A percentile compares a stretch with the other conserved stretches of the same genome.
Conservation (phyloP, 2,329 filamentous ascomycete species). For the Leptographium lundbergii region DNA sequence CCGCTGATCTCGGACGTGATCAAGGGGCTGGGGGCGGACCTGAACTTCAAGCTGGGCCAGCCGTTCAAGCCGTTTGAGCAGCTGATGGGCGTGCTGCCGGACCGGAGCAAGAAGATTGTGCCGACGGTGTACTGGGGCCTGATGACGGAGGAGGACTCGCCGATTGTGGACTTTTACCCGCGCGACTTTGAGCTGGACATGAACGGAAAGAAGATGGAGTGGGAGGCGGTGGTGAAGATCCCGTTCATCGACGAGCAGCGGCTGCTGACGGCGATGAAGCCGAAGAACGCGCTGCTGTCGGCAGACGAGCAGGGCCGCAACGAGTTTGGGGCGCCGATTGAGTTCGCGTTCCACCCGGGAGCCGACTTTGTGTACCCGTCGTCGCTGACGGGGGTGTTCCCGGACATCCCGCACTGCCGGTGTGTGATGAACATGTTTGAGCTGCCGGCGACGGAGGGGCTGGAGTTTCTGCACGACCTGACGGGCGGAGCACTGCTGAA, state of each 20-base stretch:
- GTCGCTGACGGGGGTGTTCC: conserved; percentile 79
- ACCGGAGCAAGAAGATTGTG: conserved; percentile 95
- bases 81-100: conserved; percentile 93
- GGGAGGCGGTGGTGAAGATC: conserved; percentile 98
- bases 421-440: conserved; percentile 97
- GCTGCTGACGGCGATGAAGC: conserved; percentile 71
- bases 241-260: conserved; percentile 94
- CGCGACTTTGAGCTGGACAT: conserved; percentile 95
- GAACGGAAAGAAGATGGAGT: conserved; percentile 99
- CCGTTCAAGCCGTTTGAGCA: conserved; percentile 94
- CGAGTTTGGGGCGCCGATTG: conserved; percentile 80
- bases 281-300: conserved; percentile 66
- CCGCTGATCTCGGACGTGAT: conserved; percentile 88
- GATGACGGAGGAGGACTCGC: conserved; percentile 82
- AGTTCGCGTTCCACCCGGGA: conserved; percentile 75
- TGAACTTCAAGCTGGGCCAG: conserved; percentile 87
- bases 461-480: conserved; percentile 74
- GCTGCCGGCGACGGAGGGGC: conserved; percentile 77
- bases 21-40: conserved; percentile 72
- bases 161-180: conserved; percentile 96
- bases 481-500: conserved; percentile 77
- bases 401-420: conserved; percentile 72
- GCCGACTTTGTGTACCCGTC: conserved; percentile 76
- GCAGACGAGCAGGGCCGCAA: conserved; percentile 73
- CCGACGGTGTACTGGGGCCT: conserved; percentile 75